A percentile compares a stretch with the other conserved stretches of the same genome.
Evolutionary conservation across 2,329 filamentous ascomycete species (phyloP).

Genomic region (Ophiocordyceps camponoti-leonardi): DNA sequence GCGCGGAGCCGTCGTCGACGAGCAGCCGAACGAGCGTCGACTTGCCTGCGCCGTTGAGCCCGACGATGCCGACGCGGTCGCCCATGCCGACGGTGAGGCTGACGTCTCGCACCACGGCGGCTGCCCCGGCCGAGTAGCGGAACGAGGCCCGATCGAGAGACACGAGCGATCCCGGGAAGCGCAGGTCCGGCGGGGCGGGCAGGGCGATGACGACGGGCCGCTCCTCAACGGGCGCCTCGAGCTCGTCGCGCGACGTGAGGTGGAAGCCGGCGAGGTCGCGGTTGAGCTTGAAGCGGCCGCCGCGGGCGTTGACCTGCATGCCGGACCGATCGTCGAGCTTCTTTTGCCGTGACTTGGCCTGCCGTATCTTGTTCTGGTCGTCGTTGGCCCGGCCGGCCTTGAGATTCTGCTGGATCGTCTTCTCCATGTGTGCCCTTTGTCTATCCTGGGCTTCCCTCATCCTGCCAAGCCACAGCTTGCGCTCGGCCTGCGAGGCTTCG

Average conservation of each 20-base stretch:
- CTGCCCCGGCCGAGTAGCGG: conserved; percentile 29
- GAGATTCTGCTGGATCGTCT: conserved; percentile 58
- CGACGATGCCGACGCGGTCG: conserved; percentile 58
- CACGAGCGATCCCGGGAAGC: conserved; percentile 59
- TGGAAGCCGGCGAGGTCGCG: conserved; percentile 51
- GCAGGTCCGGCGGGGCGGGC: conserved; percentile 48
- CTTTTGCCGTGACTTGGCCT: conserved; percentile 70
- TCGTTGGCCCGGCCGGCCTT: conserved; percentile 60
- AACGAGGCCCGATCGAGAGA: conserved; percentile 55
- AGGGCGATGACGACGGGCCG: conserved; percentile 38
- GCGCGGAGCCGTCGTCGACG: conserved; percentile 34
- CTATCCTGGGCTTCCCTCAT: conserved; percentile 73
- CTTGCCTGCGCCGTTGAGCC: conserved; percentile 69
- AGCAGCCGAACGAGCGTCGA: conserved; percentile 57
- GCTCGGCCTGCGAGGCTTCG: conserved; percentile 49
- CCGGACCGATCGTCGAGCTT: conserved; percentile 72
- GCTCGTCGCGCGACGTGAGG: conserved; percentile 40
- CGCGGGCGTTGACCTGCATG: conserved; percentile 52
- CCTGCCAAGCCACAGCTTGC: conserved; percentile 48
- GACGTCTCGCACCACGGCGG: conserved; percentile 41
- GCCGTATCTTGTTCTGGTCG: conserved; percentile 73
- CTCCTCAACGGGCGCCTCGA: conserved; percentile 52
- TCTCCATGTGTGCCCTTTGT: conserved; percentile 65
- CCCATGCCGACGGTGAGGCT: conserved; percentile 54
- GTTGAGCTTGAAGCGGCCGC: conserved; percentile 66